phyloP scores from a whole-genome alignment of 352 stramenopile genomes.

The Phytophthora colocasiae region DNA sequence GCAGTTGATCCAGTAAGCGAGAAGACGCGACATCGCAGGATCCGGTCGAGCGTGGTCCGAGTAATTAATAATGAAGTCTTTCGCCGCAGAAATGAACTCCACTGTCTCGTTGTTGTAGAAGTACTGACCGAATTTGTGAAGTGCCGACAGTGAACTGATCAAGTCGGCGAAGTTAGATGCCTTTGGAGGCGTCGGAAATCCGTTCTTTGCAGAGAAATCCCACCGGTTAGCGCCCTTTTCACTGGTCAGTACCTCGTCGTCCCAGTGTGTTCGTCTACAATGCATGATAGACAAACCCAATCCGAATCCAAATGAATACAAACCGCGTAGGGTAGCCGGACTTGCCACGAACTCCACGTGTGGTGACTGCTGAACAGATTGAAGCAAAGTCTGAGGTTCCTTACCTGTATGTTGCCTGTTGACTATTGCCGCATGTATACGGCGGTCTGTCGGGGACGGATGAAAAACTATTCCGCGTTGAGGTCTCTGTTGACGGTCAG shows the following conservation, averaged over 20 bases:
- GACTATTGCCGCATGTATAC: constrained; percentile 11
- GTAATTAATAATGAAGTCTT: constrained; percentile 18
- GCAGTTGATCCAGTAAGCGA: constrained; percentile 17
- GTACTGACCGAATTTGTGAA: constrained; percentile 10
- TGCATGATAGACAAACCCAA: constrained; percentile 21
- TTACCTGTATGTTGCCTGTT: constrained; percentile 17
- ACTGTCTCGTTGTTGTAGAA: constrained; percentile 15
- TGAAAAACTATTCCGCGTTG: constrained; percentile 9
- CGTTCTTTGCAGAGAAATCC: constrained; percentile 21
- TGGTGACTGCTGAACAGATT: constrained; percentile 19
- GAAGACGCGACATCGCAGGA: neutral
- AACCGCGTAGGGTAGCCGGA: constrained; percentile 13
- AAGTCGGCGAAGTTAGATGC: neutral
- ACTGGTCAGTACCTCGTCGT: neutral
- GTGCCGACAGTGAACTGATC: constrained; percentile 1
- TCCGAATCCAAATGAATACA: constrained; percentile 18
- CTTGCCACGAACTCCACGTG: constrained; percentile 20
- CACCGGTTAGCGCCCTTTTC: constrained; percentile 17
- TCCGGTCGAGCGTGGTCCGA: neutral
- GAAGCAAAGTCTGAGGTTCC: constrained; percentile 18
- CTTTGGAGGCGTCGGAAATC: neutral
- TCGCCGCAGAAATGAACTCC: constrained; percentile 6
- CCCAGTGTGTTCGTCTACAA: neutral
- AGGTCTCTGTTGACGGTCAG: too few species aligned
- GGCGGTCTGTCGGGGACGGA: constrained; percentile 11